Evolutionary conservation across 306 rosid species (phyloP).

Genomic region (Malus fusca): DNA sequence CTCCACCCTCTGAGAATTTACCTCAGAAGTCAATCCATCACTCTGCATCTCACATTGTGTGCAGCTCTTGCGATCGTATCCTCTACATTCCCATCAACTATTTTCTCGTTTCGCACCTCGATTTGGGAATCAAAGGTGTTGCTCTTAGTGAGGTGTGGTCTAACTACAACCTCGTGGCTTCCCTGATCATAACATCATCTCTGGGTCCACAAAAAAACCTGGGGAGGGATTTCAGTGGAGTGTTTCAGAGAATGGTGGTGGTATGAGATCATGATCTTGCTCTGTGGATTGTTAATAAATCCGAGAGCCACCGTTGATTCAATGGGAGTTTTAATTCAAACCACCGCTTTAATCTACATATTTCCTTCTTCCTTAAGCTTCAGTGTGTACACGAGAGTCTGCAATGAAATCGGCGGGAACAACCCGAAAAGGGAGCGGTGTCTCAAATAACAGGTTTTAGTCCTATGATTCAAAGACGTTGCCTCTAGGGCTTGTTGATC

Average conservation of each 20-base stretch:
- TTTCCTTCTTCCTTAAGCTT: conserved; percentile 75
- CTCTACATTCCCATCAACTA: conserved; percentile 70
- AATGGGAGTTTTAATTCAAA: conserved; percentile 85
- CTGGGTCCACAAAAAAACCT: conserved; percentile 50
- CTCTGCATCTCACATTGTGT: conserved; percentile 68
- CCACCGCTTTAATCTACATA: conserved; percentile 72
- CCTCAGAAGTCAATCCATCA: conserved; percentile 73
- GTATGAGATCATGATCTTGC: conserved; percentile 87
- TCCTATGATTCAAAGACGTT: conserved; percentile 9
- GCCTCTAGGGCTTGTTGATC: neutral
- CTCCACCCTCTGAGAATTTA: conserved; percentile 78
- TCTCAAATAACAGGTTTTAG: neutral
- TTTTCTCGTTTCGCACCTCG: conserved; percentile 43
- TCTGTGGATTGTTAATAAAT: conserved; percentile 56
- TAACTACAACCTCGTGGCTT: conserved; percentile 56
- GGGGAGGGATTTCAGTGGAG: conserved; percentile 49
- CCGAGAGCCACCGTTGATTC: conserved; percentile 79
- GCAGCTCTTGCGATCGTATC: conserved; percentile 48
- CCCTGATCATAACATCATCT: conserved; percentile 44
- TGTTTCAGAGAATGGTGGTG: conserved; percentile 90
- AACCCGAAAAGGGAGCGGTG: conserved; percentile 27
- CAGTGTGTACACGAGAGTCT: conserved; percentile 84
- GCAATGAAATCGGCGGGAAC: conserved; percentile 70
- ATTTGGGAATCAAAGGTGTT: conserved; percentile 60
- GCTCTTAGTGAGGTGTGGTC: conserved; percentile 77